phyloP scores from a whole-genome alignment of 129 eudicot genomes.

The Artemisia argyi region DNA sequence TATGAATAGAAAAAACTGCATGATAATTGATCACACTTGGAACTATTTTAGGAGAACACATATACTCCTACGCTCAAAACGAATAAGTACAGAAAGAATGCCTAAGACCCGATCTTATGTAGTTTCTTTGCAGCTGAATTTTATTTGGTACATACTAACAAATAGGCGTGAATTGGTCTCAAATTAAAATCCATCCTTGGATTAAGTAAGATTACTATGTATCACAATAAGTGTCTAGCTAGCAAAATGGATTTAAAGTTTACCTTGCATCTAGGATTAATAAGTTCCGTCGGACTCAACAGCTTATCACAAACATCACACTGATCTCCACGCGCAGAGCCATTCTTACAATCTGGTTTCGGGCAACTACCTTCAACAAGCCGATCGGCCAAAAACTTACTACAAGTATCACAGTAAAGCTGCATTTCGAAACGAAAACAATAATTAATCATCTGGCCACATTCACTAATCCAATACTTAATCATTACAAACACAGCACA shows the following conservation, averaged over 20 bases:
- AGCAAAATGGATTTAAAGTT: background rate
- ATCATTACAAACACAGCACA: background rate
- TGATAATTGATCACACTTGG: too few species aligned
- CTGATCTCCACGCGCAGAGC: constrained; percentile 98
- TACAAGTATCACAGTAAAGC: constrained; percentile 92
- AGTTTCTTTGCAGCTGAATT: background rate
- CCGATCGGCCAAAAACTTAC: constrained; percentile 83
- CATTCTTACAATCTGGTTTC: constrained; percentile 81
- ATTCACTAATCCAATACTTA: background rate
- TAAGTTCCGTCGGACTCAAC: constrained; percentile 82
- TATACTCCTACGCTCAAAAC: background rate
- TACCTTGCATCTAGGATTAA: constrained; percentile 91
- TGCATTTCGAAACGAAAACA: constrained; percentile 35
- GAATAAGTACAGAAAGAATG: constrained; percentile 15
- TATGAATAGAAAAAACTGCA: background rate
- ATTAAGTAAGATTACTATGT: background rate
- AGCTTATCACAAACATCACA: constrained; percentile 90
- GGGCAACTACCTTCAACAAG: constrained; percentile 97
- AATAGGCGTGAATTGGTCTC: too few species aligned
- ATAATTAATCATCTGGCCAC: background rate
- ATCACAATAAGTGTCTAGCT: background rate
- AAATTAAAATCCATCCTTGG: background rate
- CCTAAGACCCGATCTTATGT: constrained; percentile 10
- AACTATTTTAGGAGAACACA: too few species aligned
- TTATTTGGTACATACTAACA: too few species aligned